Base-by-base conservation (phyloP, 257 asterid species). In the Penstemon newberryi region DNA sequence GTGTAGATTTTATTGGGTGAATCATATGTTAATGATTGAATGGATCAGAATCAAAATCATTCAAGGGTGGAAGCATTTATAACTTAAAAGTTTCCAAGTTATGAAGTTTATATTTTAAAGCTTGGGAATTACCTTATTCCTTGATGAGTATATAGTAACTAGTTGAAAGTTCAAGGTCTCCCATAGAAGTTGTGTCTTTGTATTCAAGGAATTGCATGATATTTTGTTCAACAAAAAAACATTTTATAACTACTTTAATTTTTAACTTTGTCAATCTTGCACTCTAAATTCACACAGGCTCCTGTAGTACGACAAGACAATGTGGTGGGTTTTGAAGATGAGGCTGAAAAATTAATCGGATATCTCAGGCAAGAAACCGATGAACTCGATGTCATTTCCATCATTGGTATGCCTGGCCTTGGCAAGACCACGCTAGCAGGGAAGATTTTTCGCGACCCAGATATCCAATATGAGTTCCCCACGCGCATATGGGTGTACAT, bases 351-450 rank as follows among this genome's bases (percentile, higher is more conserved):
- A 47, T n/a, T 84, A 46, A 65, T 63, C 15, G 74, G 71, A 7
- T 75, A 71, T 54, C 82, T 84, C 51, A 75, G 6, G 0, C 77
- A 72, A 19, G 83, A 80, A 56, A 64, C 79, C 0, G 6, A 11
- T 2, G 19, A 66, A 4, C 68, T 82, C 12, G 83, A 70, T 33
- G 79, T 73, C 47, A 72, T 82, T 67, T 73, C 87, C 42, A 73
- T 84, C 41, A 66, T 80, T 36, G 90, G 90, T 5, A 84, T 82
- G 85, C 84, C 84, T 5, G 89, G 89, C 40, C 78, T 83, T 0
- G 86, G 89, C 47, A 83, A 83, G 77, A 83, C 85, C 3, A 79
- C 84, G 1, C 60, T 85, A 19, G 85, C 87, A 0, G 71, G 78
- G 8, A 80, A 68, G 66, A 65, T 82, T 9, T 85, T 41, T 8